Conservation (phyloP, 768 basidiomycete genomes). For the Paxillus rubicundulus region DNA sequence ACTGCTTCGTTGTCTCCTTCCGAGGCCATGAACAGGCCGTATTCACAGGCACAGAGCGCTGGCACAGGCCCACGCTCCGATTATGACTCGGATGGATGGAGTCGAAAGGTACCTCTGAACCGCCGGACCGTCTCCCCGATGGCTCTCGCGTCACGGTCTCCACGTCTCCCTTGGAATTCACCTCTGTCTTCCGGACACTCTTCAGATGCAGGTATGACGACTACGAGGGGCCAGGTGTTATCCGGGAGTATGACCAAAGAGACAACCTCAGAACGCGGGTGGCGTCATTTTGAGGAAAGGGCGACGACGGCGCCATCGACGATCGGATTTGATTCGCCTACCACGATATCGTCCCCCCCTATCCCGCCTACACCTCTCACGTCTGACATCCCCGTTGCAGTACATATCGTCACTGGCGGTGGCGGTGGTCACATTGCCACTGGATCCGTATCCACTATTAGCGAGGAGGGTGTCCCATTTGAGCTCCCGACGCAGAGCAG, state of each 20-base stretch:
- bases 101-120: constrained; percentile 62
- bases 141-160: constrained; percentile 51
- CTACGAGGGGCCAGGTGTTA: constrained; percentile 25
- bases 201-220: constrained; percentile 37
- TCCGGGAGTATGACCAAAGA: constrained; percentile 22
- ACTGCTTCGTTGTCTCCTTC: constrained; percentile 61
- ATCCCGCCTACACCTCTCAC: constrained; percentile 40
- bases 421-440: constrained; percentile 24
- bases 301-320: neutral
- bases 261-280: constrained; percentile 23
- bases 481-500: constrained; percentile 28
- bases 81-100: constrained; percentile 56
- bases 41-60: constrained; percentile 21
- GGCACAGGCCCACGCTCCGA: constrained; percentile 41
- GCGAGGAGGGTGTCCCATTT: constrained; percentile 21
- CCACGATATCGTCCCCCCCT: constrained; percentile 37
- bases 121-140: constrained; percentile 70
- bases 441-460: constrained; percentile 32
- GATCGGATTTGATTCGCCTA: constrained; percentile 37
- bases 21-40: constrained; percentile 40
- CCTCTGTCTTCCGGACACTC: constrained; percentile 43
- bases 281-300: constrained; percentile 29
- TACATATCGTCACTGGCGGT: constrained; percentile 30
- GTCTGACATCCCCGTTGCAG: constrained; percentile 8
- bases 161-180: constrained; percentile 33